phyloP scores from a whole-genome alignment of 1,284 basidiomycete genomes.

The Trichosporon coremiiforme region DNA sequence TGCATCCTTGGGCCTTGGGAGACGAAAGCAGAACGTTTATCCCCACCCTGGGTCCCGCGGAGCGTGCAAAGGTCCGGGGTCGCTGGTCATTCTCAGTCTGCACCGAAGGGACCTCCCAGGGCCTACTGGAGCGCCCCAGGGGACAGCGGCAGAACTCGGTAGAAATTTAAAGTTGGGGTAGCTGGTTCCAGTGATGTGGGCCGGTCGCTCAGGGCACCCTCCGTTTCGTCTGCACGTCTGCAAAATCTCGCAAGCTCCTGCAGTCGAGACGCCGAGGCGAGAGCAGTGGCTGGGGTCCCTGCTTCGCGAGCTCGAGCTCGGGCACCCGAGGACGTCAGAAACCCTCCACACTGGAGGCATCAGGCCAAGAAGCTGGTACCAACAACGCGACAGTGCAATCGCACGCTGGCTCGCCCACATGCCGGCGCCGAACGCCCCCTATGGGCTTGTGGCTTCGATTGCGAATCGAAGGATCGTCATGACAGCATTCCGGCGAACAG shows the following conservation, averaged over 20 bases:
- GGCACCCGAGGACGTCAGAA: background rate
- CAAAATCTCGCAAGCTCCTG: background rate
- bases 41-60: no score
- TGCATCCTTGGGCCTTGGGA: no score
- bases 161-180: constrained; percentile 5
- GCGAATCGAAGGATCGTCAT: background rate
- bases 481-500: no score
- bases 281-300: no score
- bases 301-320: background rate
- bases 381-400: no score
- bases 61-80: no score
- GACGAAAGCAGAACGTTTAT: no score
- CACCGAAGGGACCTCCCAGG: background rate
- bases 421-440: background rate
- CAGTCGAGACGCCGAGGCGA: background rate
- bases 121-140: background rate
- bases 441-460: background rate
- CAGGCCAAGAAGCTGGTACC: no score
- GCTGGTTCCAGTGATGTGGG: constrained; percentile 8
- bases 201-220: background rate
- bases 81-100: no score
- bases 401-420: background rate
- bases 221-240: background rate
- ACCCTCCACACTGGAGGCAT: no score
- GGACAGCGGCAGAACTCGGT: background rate